Percentiles rank a stretch among this genome's conserved stretches.
phyloP scores from a whole-genome alignment of 805 yeast genomes.

The Starmerella floris region DNA sequence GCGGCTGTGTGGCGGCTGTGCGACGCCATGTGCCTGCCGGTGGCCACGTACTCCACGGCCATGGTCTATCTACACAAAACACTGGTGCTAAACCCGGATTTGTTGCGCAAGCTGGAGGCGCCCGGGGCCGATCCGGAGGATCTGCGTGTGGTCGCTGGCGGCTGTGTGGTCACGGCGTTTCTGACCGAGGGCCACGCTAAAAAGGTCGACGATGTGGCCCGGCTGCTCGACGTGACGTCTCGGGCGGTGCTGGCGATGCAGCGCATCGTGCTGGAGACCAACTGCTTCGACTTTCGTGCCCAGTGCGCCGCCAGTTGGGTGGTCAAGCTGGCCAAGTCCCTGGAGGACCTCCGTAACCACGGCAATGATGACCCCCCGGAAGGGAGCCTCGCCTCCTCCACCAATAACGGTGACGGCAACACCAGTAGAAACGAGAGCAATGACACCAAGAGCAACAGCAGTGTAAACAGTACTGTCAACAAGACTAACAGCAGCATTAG shows the following conservation, averaged over 20 bases:
- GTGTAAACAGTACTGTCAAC: not conserved
- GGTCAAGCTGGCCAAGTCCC: constrained; percentile 44
- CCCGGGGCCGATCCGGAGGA: not conserved
- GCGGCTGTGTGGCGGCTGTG: constrained; percentile 15
- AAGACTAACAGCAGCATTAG: not conserved
- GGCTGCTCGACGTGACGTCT: not conserved
- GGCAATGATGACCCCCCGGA: too few relatives aligned
- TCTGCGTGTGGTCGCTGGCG: constrained; percentile 16
- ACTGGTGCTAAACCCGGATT: constrained; percentile 40
- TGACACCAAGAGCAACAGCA: not conserved
- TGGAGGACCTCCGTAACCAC: constrained; percentile 20
- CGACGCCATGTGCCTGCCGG: constrained; percentile 32
- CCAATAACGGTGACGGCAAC: not conserved
- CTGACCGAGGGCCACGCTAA: constrained; percentile 79
- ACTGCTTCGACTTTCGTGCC: constrained; percentile 67
- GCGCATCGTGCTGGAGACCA: constrained; percentile 58
- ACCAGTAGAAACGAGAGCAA: not conserved
- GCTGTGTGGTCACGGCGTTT: constrained; percentile 56
- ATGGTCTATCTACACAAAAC: constrained; percentile 62
- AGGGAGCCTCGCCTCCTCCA: not conserved
- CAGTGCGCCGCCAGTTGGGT: constrained; percentile 54
- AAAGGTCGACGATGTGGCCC: constrained; percentile 40
- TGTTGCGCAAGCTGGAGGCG: not conserved
- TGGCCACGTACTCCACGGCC: constrained; percentile 54
- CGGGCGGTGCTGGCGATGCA: constrained; percentile 38